Evolutionary conservation across 805 yeast species (phyloP).

Genomic region (Tetrapisispora nanseiensis): DNA sequence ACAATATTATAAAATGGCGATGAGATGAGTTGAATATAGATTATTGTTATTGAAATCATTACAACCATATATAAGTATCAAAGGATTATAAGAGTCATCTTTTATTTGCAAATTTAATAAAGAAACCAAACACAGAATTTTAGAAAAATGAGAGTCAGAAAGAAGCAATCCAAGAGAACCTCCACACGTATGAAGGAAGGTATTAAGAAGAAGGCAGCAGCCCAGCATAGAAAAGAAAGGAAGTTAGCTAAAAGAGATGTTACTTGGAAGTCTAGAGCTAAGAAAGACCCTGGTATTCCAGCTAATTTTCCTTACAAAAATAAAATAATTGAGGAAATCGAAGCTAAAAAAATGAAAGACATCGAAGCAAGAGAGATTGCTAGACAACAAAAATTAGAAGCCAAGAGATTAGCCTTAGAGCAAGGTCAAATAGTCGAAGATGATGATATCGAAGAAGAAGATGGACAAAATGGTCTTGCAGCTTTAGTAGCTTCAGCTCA

Average conservation of each 20-base stretch:
- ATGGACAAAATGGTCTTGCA: slow-evolving; percentile 49
- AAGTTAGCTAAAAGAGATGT: slow-evolving; percentile 79
- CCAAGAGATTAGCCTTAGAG: slow-evolving; percentile 31
- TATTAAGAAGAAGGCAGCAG: slow-evolving; percentile 88
- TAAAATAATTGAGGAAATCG: slow-evolving; percentile 62
- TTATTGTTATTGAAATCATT: too few species aligned
- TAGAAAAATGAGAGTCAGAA: slow-evolving; percentile 34
- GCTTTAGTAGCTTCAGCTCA: slow-evolving; percentile 89
- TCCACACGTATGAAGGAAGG: slow-evolving; percentile 95
- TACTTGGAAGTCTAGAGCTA: slow-evolving; percentile 79
- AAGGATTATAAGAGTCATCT: too few species aligned
- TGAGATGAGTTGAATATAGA: background rate
- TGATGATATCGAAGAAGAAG: slow-evolving; percentile 33
- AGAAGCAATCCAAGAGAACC: slow-evolving; percentile 74
- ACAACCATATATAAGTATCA: background rate
- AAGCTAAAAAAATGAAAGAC: slow-evolving; percentile 46
- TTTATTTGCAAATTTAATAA: background rate
- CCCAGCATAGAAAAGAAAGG: slow-evolving; percentile 77
- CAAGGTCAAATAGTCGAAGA: slow-evolving; percentile 27
- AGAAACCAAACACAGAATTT: background rate
- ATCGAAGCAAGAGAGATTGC: slow-evolving; percentile 44
- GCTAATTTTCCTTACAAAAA: slow-evolving; percentile 91
- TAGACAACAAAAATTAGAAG: slow-evolving; percentile 39
- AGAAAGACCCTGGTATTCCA: slow-evolving; percentile 82
- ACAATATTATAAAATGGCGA: background rate